Percentiles rank a stretch among this genome's conserved stretches.
Evolutionary conservation across 2,329 filamentous ascomycete species (phyloP).

Genomic region (Sporothrix inflata): DNA sequence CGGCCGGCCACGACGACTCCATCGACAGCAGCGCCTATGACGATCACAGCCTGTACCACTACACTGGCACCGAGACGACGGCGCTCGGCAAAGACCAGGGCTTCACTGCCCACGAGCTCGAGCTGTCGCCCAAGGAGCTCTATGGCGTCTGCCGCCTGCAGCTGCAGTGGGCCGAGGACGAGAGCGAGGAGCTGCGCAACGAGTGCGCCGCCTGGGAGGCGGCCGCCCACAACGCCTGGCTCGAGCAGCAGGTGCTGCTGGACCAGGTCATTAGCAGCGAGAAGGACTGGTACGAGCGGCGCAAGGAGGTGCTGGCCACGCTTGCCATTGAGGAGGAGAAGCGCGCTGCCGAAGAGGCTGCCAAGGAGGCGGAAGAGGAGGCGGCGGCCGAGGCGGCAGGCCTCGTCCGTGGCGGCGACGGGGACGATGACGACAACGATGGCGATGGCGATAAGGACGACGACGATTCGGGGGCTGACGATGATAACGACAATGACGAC

Average conservation of each 20-base stretch:
- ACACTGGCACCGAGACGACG: constrained; percentile 49
- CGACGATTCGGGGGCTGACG: constrained; percentile 20
- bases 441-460: constrained; percentile 35
- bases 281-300: constrained; percentile 64
- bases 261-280: constrained; percentile 71
- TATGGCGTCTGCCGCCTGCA: constrained; percentile 71
- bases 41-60: constrained; percentile 53
- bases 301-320: constrained; percentile 57
- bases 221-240: constrained; percentile 71
- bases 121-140: constrained; percentile 61
- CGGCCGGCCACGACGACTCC: constrained; percentile 58
- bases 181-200: constrained; percentile 63
- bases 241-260: constrained; percentile 77
- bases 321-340: constrained; percentile 50
- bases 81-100: constrained; percentile 59
- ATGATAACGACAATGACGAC: constrained; percentile 8
- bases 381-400: not conserved
- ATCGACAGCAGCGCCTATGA: constrained; percentile 38
- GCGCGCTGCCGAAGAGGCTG: constrained; percentile 22
- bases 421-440: constrained; percentile 20
- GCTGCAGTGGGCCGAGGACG: constrained; percentile 71
- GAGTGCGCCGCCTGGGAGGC: constrained; percentile 71
- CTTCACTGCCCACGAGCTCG: constrained; percentile 68
- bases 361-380: not conserved
- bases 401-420: constrained; percentile 9